phyloP scores from a whole-genome alignment of 2,329 filamentous ascomycete genomes.

The Phialophora expanda region DNA sequence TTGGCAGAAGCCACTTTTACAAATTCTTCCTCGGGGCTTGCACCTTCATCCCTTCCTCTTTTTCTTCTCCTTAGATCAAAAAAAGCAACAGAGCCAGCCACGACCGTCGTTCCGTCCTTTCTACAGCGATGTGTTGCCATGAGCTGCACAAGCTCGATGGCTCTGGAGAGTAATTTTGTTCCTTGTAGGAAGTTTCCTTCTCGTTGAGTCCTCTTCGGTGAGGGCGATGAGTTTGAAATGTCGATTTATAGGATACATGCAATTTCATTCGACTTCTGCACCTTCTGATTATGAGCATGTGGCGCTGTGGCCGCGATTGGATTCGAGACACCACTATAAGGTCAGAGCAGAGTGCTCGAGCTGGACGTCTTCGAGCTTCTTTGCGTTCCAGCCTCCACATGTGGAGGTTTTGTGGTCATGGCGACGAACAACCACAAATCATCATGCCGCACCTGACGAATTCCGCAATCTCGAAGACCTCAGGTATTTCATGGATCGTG shows the following conservation, averaged over 20 bases:
- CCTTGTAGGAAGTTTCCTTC: conserved; percentile 72
- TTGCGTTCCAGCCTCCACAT: conserved; percentile 12
- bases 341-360: background rate
- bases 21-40: conserved; percentile 20
- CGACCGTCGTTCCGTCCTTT: conserved; percentile 65
- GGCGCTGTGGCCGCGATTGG: background rate
- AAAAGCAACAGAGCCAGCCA: conserved; percentile 57
- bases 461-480: conserved; percentile 20
- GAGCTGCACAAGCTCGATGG: conserved; percentile 60
- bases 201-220: conserved; percentile 72
- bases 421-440: conserved; percentile 9
- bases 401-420: background rate
- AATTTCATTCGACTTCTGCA: conserved; percentile 1
- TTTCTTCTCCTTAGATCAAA: conserved; percentile 39
- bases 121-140: conserved; percentile 73
- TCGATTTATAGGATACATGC: conserved; percentile 70
- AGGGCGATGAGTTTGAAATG: conserved; percentile 73
- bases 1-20: conserved; percentile 16
- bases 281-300: background rate
- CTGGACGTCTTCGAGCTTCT: conserved; percentile 12
- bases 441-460: conserved; percentile 2
- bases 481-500: conserved; percentile 30
- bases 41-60: conserved; percentile 21
- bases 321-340: background rate
- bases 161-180: conserved; percentile 64